Percentiles rank a stretch among this genome's conserved stretches.
These are phyloP conservation scores for Chlamydomonas reinhardtii DNA, from an alignment of 163 green algal genomes.

Conservation along the genomic window DNA sequence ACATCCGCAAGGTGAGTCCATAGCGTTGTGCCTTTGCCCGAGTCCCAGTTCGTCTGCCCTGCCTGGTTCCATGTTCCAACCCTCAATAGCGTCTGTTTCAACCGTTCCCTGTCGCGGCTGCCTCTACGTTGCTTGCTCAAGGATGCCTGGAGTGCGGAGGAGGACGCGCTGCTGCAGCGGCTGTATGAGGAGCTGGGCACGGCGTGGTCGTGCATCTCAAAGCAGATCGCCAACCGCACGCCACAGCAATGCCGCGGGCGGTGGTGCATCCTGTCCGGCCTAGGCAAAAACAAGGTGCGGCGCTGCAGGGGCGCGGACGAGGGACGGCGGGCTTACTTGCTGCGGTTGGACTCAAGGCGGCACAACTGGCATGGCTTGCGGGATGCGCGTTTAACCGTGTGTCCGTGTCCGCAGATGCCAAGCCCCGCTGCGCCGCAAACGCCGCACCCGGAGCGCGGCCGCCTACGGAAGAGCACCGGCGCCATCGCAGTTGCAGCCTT, in stretches of 20 bases:
- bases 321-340: no score
- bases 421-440: not conserved
- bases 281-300: constrained; percentile 11
- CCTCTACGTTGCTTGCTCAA: not conserved
- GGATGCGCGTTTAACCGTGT: no score
- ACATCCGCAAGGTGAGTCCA: constrained; percentile 68
- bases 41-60: no score
- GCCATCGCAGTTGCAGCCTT: not conserved
- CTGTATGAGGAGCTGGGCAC: constrained; percentile 73
- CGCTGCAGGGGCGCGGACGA: not conserved
- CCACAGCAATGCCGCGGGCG: constrained; percentile 88
- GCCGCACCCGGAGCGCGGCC: not conserved
- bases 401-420: not conserved
- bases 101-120: no score
- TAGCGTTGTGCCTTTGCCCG: no score
- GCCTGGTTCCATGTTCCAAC: no score
- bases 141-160: constrained; percentile 74
- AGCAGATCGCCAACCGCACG: constrained; percentile 79
- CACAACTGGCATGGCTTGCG: no score
- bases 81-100: no score
- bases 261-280: constrained; percentile 26
- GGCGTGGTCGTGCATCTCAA: constrained; percentile 83
- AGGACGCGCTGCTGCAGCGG: constrained; percentile 76
- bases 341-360: no score
- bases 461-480: not conserved